phyloP scores from a whole-genome alignment of 1,284 basidiomycete genomes.

The Cutaneotrichosporon curvatum region DNA sequence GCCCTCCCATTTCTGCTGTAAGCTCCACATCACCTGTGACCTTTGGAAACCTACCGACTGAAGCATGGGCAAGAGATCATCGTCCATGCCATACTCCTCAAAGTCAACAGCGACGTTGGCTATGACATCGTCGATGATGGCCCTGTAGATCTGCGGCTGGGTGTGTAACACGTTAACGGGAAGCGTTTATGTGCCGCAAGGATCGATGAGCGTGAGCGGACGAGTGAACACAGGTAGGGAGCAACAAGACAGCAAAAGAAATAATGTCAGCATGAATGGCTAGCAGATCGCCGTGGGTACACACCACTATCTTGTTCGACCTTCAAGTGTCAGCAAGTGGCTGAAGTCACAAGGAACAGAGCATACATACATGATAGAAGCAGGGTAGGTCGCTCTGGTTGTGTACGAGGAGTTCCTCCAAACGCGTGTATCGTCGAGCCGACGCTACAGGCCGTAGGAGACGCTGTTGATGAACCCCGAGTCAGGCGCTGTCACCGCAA shows the following conservation, averaged over 20 bases:
- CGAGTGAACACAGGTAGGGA: background rate
- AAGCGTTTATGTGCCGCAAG: too few relatives aligned
- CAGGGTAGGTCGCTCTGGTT: too few relatives aligned
- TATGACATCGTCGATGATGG: constrained; percentile 96
- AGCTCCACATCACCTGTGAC: constrained; percentile 8
- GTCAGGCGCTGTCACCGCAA: too few relatives aligned
- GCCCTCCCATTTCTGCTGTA: constrained; percentile 78
- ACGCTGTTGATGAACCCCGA: too few relatives aligned
- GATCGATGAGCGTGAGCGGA: too few relatives aligned
- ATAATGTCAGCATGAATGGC: constrained; percentile 1
- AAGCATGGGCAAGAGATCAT: constrained; percentile 80
- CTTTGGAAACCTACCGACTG: constrained; percentile 65
- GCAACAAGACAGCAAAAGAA: background rate
- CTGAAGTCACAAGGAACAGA: too few relatives aligned
- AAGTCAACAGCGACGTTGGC: constrained; percentile 83
- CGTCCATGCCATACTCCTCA: constrained; percentile 90
- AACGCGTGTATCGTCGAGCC: too few relatives aligned
- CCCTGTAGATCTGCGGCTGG: constrained; percentile 81
- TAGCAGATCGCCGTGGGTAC: constrained; percentile 15
- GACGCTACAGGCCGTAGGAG: too few relatives aligned
- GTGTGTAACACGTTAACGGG: too few relatives aligned
- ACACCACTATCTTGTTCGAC: constrained; percentile 48
- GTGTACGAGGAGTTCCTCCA: too few relatives aligned
- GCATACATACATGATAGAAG: constrained; percentile 29
- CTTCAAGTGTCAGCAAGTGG: constrained; percentile 32